A percentile compares a stretch with the other conserved stretches of the same genome.
phyloP scores from a whole-genome alignment of 2,329 filamentous ascomycete species.

The Epicoccum sorghinum region DNA sequence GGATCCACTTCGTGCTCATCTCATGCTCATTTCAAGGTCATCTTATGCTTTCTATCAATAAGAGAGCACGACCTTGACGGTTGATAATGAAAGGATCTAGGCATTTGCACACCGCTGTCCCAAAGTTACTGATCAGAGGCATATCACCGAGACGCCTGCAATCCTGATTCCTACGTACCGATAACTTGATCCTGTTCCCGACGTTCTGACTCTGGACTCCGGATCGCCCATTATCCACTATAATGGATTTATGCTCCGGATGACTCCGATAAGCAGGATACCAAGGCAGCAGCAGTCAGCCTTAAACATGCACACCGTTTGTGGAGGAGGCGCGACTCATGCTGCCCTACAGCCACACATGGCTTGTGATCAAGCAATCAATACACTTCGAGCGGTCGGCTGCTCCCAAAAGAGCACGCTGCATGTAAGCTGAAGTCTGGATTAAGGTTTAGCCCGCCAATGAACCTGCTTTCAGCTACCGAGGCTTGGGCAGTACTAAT shows the following conservation, averaged over 20 bases:
- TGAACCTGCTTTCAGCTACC: not conserved
- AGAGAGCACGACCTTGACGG: not conserved
- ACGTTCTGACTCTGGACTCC: not conserved
- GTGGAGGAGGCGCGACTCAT: constrained; percentile 1
- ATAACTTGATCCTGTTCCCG: not conserved
- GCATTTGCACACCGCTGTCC: not conserved
- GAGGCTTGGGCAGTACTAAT: not conserved
- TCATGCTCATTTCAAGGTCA: too few relatives aligned
- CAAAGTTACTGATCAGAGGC: constrained; percentile 3
- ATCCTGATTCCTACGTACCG: constrained; percentile 7
- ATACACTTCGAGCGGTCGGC: not conserved
- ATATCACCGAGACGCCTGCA: constrained; percentile 4
- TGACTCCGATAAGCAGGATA: constrained; percentile 22
- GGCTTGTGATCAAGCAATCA: constrained; percentile 1
- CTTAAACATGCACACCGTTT: constrained; percentile 25
- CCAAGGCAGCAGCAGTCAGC: constrained; percentile 21
- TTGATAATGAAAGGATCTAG: not conserved
- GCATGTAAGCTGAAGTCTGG: constrained; percentile 1
- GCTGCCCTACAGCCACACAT: constrained; percentile 3
- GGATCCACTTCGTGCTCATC: too few relatives aligned
- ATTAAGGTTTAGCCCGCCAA: not conserved
- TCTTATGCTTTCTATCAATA: too few relatives aligned
- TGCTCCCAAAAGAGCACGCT: constrained; percentile 1
- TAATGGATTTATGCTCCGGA: constrained; percentile 17
- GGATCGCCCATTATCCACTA: not conserved